phyloP scores from a whole-genome alignment of 75 land plant genomes.

The Pinus tabuliformis region DNA sequence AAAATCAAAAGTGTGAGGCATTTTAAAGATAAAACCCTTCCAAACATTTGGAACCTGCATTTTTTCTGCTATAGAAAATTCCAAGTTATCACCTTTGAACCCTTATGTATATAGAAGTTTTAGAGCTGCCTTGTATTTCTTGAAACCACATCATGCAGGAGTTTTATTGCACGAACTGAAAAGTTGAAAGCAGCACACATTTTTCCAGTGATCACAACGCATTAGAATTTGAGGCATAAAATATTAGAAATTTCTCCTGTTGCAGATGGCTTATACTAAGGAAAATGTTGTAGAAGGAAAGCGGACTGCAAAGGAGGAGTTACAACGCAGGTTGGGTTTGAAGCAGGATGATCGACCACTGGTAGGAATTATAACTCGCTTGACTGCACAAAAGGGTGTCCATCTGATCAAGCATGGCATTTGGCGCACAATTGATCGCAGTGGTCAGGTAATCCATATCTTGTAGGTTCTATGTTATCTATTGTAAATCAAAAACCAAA shows the following conservation, averaged over 20 bases:
- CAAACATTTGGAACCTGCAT: not conserved
- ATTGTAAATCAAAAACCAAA: too few relatives aligned
- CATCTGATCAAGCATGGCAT: conserved; percentile 95
- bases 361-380: conserved; percentile 77
- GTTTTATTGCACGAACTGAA: not conserved
- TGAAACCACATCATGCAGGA: not conserved
- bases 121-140: not conserved
- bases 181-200: not conserved
- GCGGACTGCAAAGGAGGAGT: conserved; percentile 76
- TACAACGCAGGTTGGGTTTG: conserved; percentile 74
- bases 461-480: too few relatives aligned
- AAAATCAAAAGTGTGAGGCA: not conserved
- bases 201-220: not conserved
- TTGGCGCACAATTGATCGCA: conserved; percentile 67
- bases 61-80: not conserved
- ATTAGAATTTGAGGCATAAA: not conserved
- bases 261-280: conserved; percentile 71
- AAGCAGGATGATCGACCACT: conserved; percentile 56
- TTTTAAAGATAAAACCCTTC: not conserved
- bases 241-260: not conserved
- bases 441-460: conserved; percentile 65
- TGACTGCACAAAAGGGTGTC: conserved; percentile 89
- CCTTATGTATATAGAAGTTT: not conserved
- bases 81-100: not conserved
- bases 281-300: conserved; percentile 91